phyloP scores from a whole-genome alignment of 2,329 filamentous ascomycete species.

The Calonectria pseudoreteaudii region DNA sequence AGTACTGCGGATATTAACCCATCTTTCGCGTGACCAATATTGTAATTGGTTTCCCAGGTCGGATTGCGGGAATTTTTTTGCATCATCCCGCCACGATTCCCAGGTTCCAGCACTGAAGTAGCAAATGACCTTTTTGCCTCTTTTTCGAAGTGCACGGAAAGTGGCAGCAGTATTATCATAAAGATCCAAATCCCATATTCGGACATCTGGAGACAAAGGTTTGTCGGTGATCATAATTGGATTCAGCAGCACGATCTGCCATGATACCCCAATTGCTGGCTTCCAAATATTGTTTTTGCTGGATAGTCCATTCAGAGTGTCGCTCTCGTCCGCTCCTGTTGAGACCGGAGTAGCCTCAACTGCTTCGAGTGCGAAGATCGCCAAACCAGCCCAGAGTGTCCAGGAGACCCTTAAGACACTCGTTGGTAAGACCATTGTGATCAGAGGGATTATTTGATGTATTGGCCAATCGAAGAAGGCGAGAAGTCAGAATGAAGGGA shows the following conservation, averaged over 20 bases:
- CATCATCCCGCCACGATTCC: constrained; percentile 72
- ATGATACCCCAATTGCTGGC: constrained; percentile 63
- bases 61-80: constrained; percentile 61
- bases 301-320: constrained; percentile 9
- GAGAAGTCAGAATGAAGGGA: neutral
- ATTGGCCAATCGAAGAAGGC: neutral
- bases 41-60: constrained; percentile 71
- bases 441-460: neutral
- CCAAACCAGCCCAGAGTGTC: neutral
- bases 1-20: constrained; percentile 69
- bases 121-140: constrained; percentile 74
- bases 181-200: constrained; percentile 62
- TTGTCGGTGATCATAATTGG: constrained; percentile 57
- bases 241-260: constrained; percentile 71
- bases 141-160: constrained; percentile 67
- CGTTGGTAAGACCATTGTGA: neutral
- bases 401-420: neutral
- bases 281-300: constrained; percentile 57
- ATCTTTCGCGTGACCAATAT: constrained; percentile 75
- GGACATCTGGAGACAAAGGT: constrained; percentile 56
- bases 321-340: neutral
- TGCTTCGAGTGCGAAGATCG: neutral
- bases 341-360: neutral
- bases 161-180: constrained; percentile 62
- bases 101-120: constrained; percentile 81